Percentiles rank a stretch among this genome's conserved stretches.
phyloP scores from a whole-genome alignment of 1,284 basidiomycete genomes.

The Ustilago bromivora region DNA sequence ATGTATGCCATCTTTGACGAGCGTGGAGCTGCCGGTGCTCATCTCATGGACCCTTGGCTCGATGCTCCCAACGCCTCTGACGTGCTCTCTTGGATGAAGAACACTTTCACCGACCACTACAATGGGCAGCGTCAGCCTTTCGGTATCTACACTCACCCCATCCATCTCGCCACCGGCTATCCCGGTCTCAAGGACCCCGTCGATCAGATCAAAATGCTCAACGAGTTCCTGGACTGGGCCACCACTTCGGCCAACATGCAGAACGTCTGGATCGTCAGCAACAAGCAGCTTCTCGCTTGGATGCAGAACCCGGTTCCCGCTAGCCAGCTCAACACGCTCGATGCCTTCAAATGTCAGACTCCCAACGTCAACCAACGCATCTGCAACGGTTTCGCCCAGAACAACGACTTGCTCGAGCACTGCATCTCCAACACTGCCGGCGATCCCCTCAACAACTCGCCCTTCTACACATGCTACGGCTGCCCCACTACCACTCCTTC shows the following conservation, averaged over 20 bases:
- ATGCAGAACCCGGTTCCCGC: slow-evolving; percentile 76
- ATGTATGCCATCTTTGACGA: slow-evolving; percentile 61
- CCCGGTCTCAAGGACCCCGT: slow-evolving; percentile 52
- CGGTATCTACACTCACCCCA: slow-evolving; percentile 84
- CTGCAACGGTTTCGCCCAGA: slow-evolving; percentile 60
- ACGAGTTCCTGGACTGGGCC: slow-evolving; percentile 84
- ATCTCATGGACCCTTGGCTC: slow-evolving; percentile 86
- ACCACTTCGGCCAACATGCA: slow-evolving; percentile 67
- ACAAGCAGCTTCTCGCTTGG: slow-evolving; percentile 81
- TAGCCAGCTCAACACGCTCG: slow-evolving; percentile 63
- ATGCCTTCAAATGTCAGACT: slow-evolving; percentile 62
- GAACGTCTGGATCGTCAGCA: slow-evolving; percentile 82
- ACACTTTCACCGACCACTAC: slow-evolving; percentile 76
- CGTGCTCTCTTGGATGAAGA: slow-evolving; percentile 80
- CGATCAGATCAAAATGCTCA: slow-evolving; percentile 74
- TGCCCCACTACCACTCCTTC: slow-evolving; percentile 60
- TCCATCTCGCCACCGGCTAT: slow-evolving; percentile 77
- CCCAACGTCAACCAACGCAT: slow-evolving; percentile 55
- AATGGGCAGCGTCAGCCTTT: slow-evolving; percentile 82
- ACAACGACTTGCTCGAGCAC: slow-evolving; percentile 58
- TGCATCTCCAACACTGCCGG: slow-evolving; percentile 62
- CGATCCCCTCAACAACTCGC: slow-evolving; percentile 61
- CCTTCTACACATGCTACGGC: slow-evolving; percentile 66
- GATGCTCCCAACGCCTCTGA: slow-evolving; percentile 67
- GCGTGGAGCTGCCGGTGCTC: slow-evolving; percentile 47